phyloP scores from a whole-genome alignment of 106 monocot species.

The Xerophyta viscosa region DNA sequence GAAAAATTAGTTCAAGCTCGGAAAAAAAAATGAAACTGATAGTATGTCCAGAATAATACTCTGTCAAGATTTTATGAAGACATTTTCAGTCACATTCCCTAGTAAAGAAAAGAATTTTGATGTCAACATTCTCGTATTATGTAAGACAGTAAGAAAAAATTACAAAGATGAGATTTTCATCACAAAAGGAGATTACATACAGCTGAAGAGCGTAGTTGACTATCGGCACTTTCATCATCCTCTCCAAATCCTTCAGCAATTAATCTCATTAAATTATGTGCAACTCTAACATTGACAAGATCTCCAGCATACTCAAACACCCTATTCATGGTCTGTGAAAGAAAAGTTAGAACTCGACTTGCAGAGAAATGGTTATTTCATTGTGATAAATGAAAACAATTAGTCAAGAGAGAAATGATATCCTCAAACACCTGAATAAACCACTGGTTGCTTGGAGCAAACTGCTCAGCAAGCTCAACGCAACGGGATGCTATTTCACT shows the following conservation, averaged over 20 bases:
- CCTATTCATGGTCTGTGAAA: constrained; percentile 90
- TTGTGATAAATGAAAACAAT: not conserved
- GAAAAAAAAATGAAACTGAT: no score
- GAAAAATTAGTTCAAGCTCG: no score
- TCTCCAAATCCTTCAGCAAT: constrained; percentile 99
- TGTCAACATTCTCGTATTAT: no score
- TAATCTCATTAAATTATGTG: constrained; percentile 94
- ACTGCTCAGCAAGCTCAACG: constrained; percentile 99
- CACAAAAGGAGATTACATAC: constrained; percentile 44
- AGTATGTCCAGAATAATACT: no score
- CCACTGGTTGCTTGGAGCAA: constrained; percentile 98
- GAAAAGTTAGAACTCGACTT: constrained; percentile 11
- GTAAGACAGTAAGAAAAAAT: no score
- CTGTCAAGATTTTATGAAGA: no score
- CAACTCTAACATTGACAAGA: constrained; percentile 83
- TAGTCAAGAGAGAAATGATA: not conserved
- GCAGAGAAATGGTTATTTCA: no score
- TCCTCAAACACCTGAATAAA: constrained; percentile 73
- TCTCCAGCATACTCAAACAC: constrained; percentile 99
- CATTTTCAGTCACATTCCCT: no score
- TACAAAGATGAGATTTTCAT: no score
- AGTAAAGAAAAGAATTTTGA: no score
- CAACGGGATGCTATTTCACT: constrained; percentile 97
- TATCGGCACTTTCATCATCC: constrained; percentile 87
- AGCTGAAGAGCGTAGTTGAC: constrained; percentile 93